These are phyloP conservation scores for Colletotrichum echinochloae DNA, from an alignment of 2,329 filamentous ascomycete species.

Conservation along the genomic window DNA sequence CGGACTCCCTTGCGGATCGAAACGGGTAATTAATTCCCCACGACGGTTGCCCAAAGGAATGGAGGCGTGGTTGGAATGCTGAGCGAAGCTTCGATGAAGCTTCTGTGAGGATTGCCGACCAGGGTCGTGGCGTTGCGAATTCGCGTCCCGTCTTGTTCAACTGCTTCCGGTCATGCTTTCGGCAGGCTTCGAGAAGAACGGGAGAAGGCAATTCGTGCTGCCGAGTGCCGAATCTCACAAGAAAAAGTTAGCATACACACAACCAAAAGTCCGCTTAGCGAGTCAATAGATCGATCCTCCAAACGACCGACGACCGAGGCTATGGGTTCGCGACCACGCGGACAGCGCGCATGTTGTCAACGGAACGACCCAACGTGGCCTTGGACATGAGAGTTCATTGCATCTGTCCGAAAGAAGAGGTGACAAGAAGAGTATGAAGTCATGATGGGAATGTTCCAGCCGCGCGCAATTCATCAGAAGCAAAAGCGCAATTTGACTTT, in stretches of 20 bases:
- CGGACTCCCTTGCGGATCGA: not conserved
- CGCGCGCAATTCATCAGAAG: conserved; percentile 6
- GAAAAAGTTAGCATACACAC: not conserved
- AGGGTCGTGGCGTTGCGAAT: conserved; percentile 18
- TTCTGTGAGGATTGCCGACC: conserved; percentile 22
- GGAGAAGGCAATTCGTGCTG: conserved; percentile 9
- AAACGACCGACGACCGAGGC: not conserved
- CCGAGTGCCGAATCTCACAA: not conserved
- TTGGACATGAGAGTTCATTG: conserved; percentile 18
- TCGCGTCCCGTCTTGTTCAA: conserved; percentile 28
- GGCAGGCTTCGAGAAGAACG: conserved; percentile 31
- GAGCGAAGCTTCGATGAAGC: conserved; percentile 24
- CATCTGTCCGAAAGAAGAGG: not conserved
- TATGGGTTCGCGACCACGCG: not conserved
- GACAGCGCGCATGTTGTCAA: conserved; percentile 1
- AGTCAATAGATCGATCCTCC: conserved; percentile 8
- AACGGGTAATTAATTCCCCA: not conserved
- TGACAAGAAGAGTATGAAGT: conserved; percentile 12
- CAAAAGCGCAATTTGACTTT: conserved; percentile 20
- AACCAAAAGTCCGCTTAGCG: not conserved
- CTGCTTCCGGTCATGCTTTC: conserved; percentile 30
- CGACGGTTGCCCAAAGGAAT: conserved; percentile 3
- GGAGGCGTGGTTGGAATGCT: conserved; percentile 1
- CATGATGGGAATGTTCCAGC: conserved; percentile 2
- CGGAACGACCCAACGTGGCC: conserved; percentile 4